Evolutionary conservation across 2,329 filamentous ascomycete species (phyloP), one percentile per base, ranked within the genome.

Genomic region (Talaromyces sp.): DNA sequence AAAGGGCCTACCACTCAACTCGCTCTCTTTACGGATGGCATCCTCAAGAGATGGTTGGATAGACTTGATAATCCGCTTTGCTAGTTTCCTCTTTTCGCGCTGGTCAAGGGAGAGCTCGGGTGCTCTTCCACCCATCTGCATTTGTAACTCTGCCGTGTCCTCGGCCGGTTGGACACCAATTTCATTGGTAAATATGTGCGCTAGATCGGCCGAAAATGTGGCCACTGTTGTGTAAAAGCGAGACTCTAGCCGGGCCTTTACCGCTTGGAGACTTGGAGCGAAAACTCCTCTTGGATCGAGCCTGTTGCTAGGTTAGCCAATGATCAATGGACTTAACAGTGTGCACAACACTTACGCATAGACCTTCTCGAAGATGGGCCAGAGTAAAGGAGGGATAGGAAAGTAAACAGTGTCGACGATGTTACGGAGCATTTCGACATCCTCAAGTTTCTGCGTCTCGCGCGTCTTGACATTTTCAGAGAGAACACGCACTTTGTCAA

Each of bases 351-450:
- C 92, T 86, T 84, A 97, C 92, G 81, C 81, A 70, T 90, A 83
- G 9, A 92, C 92, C 76, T 89, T 92, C 47, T 92, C 89, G 56
- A 97, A 81, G 31, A 95, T 88, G 4, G 91, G 89, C 70, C 83
- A 84, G 27, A 99, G 83, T 57, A 96, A 78, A 68, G 87, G 87
- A 61, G 88, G 85, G 14, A 97, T 86, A 0, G 95, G 95, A 67
- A 98, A 97, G 77, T 98, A 99, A 68, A 96, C 89, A 40, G 86
- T 89, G 73, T 98, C 90, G 33, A 98, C 85, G 70, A 96, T 88
- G 63, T 88, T 87, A 67, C 87, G 87, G 68, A 98, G 85, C 56
- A 92, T 81, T 71, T 91, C 86, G 14, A 88, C 87, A 61, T 91
- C 88, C 63, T 91, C 86, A 27, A 96, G 80, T 75, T 96, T 96